phyloP scores from a whole-genome alignment of 805 yeast genomes.

The Kodamaea hsintzibuensis region DNA sequence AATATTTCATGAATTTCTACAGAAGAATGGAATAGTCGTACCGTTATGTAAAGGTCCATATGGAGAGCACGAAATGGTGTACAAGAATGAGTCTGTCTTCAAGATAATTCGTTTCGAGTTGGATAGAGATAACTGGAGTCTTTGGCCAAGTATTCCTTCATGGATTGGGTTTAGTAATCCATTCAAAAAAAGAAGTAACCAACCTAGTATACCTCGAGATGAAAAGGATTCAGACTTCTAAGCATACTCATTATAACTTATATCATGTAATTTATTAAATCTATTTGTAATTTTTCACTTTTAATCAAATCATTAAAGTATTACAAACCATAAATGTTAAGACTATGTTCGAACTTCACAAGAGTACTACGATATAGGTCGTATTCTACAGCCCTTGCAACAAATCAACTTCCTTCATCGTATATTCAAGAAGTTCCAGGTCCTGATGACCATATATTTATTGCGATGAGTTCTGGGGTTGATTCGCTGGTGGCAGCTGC shows the following conservation, averaged over 20 bases:
- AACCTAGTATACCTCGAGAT: not conserved
- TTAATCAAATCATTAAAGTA: not conserved
- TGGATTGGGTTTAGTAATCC: not conserved
- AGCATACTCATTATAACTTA: too few species aligned
- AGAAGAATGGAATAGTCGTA: slow-evolving; percentile 12
- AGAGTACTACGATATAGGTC: not conserved
- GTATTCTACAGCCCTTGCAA: slow-evolving; percentile 1
- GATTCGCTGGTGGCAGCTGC: slow-evolving; percentile 91
- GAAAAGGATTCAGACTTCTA: too few species aligned
- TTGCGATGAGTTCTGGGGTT: slow-evolving; percentile 97
- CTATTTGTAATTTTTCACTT: not conserved
- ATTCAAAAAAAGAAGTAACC: not conserved
- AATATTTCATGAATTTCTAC: slow-evolving; percentile 34
- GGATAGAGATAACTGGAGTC: not conserved
- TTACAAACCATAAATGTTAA: not conserved
- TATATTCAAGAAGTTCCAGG: slow-evolving; percentile 48
- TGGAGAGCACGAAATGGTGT: slow-evolving; percentile 72
- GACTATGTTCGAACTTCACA: not conserved
- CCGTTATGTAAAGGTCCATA: slow-evolving; percentile 30
- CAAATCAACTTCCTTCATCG: slow-evolving; percentile 4
- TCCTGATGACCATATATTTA: slow-evolving; percentile 58
- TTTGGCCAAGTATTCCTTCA: not conserved
- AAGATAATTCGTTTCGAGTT: slow-evolving; percentile 8
- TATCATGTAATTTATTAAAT: too few species aligned
- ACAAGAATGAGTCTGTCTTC: slow-evolving; percentile 41